These are phyloP conservation scores for Rhinocladiella similis DNA, from an alignment of 2,329 filamentous ascomycete genomes.

Conservation along the genomic window DNA sequence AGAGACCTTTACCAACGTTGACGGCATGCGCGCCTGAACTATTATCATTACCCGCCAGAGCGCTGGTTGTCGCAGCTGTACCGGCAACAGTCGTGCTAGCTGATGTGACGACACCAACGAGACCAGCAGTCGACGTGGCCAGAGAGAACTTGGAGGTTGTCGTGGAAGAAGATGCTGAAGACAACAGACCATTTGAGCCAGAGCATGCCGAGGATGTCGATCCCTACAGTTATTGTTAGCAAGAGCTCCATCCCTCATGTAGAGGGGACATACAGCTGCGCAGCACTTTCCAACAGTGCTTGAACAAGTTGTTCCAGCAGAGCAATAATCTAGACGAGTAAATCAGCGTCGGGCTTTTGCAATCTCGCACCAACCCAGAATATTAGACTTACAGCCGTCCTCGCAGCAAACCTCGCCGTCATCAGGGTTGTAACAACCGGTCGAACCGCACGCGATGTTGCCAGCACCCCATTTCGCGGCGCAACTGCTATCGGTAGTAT, in stretches of 20 bases:
- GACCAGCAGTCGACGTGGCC: slow-evolving; percentile 1
- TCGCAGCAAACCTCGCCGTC: slow-evolving; percentile 13
- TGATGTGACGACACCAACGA: background rate
- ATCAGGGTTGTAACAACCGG: slow-evolving; percentile 17
- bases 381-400: slow-evolving; percentile 13
- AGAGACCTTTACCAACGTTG: slow-evolving; percentile 2
- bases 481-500: background rate
- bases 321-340: slow-evolving; percentile 11
- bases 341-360: no score
- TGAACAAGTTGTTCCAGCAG: slow-evolving; percentile 13
- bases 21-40: background rate
- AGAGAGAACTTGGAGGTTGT: background rate
- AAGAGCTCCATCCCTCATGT: background rate
- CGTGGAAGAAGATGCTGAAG: background rate
- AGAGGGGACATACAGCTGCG: background rate
- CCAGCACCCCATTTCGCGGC: no score
- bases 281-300: slow-evolving; percentile 15
- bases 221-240: background rate
- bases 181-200: background rate
- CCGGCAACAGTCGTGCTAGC: background rate
- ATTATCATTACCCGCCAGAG: no score
- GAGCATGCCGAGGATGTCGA: slow-evolving; percentile 2
- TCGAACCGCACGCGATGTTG: background rate
- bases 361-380: no score
- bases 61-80: background rate